Conservation (phyloP, 345 rosid species). For the Ceriops tagal region DNA sequence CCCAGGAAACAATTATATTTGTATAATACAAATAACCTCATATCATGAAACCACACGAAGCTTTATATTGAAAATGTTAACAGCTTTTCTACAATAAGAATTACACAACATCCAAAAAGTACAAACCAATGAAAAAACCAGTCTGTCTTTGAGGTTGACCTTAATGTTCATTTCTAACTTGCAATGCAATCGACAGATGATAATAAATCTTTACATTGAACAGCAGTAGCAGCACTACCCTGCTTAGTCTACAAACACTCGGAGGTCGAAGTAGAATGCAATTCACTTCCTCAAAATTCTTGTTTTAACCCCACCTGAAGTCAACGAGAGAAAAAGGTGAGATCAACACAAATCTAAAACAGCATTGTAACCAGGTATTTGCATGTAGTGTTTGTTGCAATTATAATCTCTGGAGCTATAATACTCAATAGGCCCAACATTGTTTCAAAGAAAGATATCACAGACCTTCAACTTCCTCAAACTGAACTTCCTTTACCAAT, state of each 20-base stretch:
- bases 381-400: not conserved
- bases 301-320: constrained; percentile 81
- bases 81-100: constrained; percentile 3
- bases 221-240: constrained; percentile 3
- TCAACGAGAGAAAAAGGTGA: not conserved
- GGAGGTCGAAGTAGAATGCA: constrained; percentile 9
- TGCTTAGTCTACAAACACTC: constrained; percentile 22
- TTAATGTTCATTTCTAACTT: not conserved
- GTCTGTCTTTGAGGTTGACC: constrained; percentile 6
- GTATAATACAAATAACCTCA: not conserved
- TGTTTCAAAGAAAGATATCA: not conserved
- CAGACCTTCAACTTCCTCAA: constrained; percentile 82
- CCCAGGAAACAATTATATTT: no score
- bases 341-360: not conserved
- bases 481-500: constrained; percentile 75
- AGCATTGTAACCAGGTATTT: not conserved
- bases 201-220: constrained; percentile 27
- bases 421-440: not conserved
- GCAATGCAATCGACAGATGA: constrained; percentile 13
- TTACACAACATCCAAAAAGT: not conserved
- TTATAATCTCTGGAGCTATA: not conserved
- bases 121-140: not conserved
- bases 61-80: constrained; percentile 1
- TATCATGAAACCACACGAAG: constrained; percentile 13
- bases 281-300: constrained; percentile 56